Percentiles rank a stretch among this genome's conserved stretches.
Conservation (phyloP, 257 asterid species). For the Plectranthus barbatus region DNA sequence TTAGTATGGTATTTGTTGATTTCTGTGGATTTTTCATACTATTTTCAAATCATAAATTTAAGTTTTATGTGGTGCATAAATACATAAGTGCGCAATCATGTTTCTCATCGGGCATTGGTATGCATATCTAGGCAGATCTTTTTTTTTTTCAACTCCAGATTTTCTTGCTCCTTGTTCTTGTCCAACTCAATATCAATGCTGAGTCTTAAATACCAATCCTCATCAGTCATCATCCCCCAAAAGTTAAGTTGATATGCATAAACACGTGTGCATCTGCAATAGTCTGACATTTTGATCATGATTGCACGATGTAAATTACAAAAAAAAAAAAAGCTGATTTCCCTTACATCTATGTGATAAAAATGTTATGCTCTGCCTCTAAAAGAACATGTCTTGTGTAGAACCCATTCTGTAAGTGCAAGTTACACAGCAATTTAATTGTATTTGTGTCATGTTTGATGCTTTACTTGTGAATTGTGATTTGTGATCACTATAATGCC, state of each 20-base stretch:
- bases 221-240: neutral
- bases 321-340: neutral
- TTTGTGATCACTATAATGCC: neutral
- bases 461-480: no score
- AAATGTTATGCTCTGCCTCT: no score
- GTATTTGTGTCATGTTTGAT: neutral
- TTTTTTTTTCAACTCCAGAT: neutral
- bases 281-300: neutral
- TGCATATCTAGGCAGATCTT: no score
- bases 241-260: neutral
- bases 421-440: neutral
- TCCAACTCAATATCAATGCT: no score
- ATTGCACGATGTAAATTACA: neutral
- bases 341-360: no score
- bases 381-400: neutral
- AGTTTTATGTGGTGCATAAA: neutral
- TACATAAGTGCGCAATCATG: no score
- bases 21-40: no score
- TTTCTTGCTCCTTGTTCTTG: neutral
- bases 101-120: no score
- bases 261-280: neutral
- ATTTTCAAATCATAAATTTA: no score
- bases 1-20: no score
- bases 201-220: neutral
- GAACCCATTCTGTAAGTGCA: neutral